Percentiles rank a stretch among this genome's conserved stretches.
These are phyloP conservation scores for Erodium moschatum DNA, from an alignment of 441 rosid genomes.

Conservation along the genomic window DNA sequence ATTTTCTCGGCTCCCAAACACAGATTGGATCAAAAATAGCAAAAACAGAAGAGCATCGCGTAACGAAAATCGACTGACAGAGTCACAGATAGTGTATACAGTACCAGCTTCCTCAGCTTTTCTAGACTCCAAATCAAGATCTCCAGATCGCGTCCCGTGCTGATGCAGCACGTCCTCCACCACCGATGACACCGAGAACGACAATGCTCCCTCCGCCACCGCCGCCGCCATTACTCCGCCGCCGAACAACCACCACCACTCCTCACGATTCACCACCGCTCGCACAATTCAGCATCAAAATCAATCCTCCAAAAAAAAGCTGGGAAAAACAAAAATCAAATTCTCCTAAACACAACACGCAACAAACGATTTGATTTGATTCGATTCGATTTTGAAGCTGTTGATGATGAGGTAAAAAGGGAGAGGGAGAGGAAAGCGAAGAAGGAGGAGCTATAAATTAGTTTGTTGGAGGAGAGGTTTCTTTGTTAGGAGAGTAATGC, in stretches of 20 bases:
- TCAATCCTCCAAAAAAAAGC: background rate
- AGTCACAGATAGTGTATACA: too few relatives aligned
- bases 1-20: background rate
- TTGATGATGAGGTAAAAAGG: too few relatives aligned
- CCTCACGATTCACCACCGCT: background rate
- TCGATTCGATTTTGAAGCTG: too few relatives aligned
- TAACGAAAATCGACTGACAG: too few relatives aligned
- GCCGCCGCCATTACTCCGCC: constrained; percentile 19
- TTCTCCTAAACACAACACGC: too few relatives aligned
- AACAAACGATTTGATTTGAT: too few relatives aligned
- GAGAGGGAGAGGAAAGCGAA: too few relatives aligned
- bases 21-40: background rate
- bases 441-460: too few relatives aligned
- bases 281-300: constrained; percentile 15
- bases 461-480: too few relatives aligned
- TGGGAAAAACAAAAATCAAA: too few relatives aligned
- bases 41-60: background rate
- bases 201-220: constrained; percentile 32
- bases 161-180: constrained; percentile 81
- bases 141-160: constrained; percentile 47
- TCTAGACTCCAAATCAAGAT: constrained; percentile 64
- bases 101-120: constrained; percentile 78
- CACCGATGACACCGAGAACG: constrained; percentile 61
- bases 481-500: too few relatives aligned
- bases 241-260: background rate